Evolutionary conservation across 768 basidiomycete genomes (phyloP).

Genomic region (Porpolomopsis calyptriformis): DNA sequence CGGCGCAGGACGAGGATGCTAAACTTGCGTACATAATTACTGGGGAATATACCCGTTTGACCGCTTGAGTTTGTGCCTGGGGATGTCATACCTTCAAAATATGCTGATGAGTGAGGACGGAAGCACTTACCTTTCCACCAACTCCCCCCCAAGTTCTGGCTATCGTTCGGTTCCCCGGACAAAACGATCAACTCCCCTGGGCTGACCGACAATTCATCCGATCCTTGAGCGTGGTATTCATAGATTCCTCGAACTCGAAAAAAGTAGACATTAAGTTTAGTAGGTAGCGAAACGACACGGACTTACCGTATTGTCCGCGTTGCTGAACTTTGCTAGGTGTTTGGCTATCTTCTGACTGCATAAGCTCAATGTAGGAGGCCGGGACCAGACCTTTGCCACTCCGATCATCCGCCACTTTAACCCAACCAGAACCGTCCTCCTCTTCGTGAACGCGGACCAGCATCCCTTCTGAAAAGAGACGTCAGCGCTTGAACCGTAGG

Average conservation of each 20-base stretch:
- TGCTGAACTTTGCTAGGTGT: constrained; percentile 14
- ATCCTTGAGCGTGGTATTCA: constrained; percentile 61
- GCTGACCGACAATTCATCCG: constrained; percentile 54
- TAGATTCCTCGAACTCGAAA: constrained; percentile 70
- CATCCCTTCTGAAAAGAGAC: constrained; percentile 41
- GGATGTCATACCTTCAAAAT: constrained; percentile 4
- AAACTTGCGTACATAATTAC: constrained; percentile 63
- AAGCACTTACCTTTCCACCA: constrained; percentile 73
- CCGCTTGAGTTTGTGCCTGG: constrained; percentile 52
- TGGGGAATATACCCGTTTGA: constrained; percentile 74
- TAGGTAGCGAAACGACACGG: constrained; percentile 5
- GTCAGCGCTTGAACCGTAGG: constrained; percentile 1
- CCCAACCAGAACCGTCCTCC: constrained; percentile 83
- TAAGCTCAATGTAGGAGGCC: constrained; percentile 61
- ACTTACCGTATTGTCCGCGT: constrained; percentile 43
- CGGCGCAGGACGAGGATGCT: constrained; percentile 7
- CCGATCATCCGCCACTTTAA: constrained; percentile 53
- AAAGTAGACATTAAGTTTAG: background rate
- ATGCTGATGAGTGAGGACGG: constrained; percentile 4
- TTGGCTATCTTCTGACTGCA: constrained; percentile 11
- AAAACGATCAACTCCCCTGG: constrained; percentile 58
- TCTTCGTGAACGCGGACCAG: constrained; percentile 60
- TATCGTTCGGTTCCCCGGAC: constrained; percentile 48
- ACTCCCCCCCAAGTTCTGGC: constrained; percentile 60
- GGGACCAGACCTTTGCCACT: constrained; percentile 67